These are phyloP conservation scores for Priceomyces medius DNA, from an alignment of 805 yeast species.

Conservation along the genomic window DNA sequence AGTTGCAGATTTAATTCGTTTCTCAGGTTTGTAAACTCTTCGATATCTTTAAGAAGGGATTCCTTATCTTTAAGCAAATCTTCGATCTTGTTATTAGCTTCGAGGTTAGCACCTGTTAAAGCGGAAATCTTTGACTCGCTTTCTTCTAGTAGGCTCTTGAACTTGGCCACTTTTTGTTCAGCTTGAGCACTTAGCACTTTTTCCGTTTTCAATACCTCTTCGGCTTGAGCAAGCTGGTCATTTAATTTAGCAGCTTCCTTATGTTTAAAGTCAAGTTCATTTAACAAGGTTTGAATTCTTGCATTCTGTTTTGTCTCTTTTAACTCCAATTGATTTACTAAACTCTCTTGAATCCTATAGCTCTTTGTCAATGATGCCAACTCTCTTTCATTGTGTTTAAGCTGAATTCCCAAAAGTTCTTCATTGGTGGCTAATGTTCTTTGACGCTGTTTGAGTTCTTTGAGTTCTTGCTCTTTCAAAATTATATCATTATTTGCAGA, in stretches of 20 bases:
- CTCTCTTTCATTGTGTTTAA: constrained; percentile 27
- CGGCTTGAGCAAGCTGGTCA: constrained; percentile 5
- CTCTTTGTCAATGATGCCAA: constrained; percentile 25
- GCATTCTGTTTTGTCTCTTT: constrained; percentile 7
- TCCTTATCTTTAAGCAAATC: constrained; percentile 18
- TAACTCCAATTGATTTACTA: constrained; percentile 7
- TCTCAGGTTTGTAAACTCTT: constrained; percentile 7
- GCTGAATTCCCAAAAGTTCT: constrained; percentile 22
- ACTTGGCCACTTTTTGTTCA: background rate
- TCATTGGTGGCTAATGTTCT: constrained; percentile 17
- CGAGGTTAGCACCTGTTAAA: constrained; percentile 12
- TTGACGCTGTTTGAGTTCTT: constrained; percentile 16
- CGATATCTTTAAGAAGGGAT: constrained; percentile 8
- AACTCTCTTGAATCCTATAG: constrained; percentile 16
- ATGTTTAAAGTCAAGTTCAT: constrained; percentile 4
- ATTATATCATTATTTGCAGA: constrained; percentile 13
- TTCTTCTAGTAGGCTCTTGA: background rate
- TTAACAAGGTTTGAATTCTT: constrained; percentile 6
- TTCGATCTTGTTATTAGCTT: constrained; percentile 15
- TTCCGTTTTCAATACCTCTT: constrained; percentile 1
- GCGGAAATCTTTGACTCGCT: constrained; percentile 6
- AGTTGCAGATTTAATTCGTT: constrained; percentile 11
- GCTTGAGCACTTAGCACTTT: constrained; percentile 1
- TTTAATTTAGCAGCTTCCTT: constrained; percentile 6
- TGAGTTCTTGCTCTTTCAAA: constrained; percentile 14